These are phyloP conservation scores for Exidia glandulosa DNA, from an alignment of 768 basidiomycete species.

Conservation along the genomic window DNA sequence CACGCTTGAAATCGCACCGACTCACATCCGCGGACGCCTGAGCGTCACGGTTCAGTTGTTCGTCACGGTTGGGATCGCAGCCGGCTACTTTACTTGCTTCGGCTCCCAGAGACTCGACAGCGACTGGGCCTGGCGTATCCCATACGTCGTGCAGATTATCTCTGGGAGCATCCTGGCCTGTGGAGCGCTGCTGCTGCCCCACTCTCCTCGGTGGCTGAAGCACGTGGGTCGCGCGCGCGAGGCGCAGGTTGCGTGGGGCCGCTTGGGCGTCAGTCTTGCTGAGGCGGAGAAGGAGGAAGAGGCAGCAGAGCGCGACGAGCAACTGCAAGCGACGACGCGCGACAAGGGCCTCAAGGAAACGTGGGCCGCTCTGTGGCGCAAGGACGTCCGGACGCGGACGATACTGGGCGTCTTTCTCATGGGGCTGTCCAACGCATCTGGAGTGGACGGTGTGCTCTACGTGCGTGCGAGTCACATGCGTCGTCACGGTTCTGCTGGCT, in stretches of 20 bases:
- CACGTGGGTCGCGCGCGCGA: slow-evolving; percentile 25
- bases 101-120: slow-evolving; percentile 21
- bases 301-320: slow-evolving; percentile 12
- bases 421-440: slow-evolving; percentile 31
- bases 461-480: slow-evolving; percentile 13
- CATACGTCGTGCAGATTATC: slow-evolving; percentile 24
- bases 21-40: slow-evolving; percentile 29
- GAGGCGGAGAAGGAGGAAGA: slow-evolving; percentile 21
- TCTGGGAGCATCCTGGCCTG: slow-evolving; percentile 20
- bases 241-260: slow-evolving; percentile 17
- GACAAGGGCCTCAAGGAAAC: not conserved
- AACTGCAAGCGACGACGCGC: not conserved
- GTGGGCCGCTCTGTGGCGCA: slow-evolving; percentile 15
- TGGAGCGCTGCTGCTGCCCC: slow-evolving; percentile 22
- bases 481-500: not conserved
- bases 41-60: slow-evolving; percentile 32
- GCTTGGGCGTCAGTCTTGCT: slow-evolving; percentile 14
- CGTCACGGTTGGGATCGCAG: slow-evolving; percentile 31
- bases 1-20: slow-evolving; percentile 32
- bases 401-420: slow-evolving; percentile 32
- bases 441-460: slow-evolving; percentile 25
- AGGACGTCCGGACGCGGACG: slow-evolving; percentile 23
- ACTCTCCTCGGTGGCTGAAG: slow-evolving; percentile 32
- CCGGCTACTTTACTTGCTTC: slow-evolving; percentile 31
- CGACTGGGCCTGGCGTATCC: slow-evolving; percentile 28